These are phyloP conservation scores for Hypoxylon sp. DNA, from an alignment of 2,329 filamentous ascomycete species.

Conservation along the genomic window DNA sequence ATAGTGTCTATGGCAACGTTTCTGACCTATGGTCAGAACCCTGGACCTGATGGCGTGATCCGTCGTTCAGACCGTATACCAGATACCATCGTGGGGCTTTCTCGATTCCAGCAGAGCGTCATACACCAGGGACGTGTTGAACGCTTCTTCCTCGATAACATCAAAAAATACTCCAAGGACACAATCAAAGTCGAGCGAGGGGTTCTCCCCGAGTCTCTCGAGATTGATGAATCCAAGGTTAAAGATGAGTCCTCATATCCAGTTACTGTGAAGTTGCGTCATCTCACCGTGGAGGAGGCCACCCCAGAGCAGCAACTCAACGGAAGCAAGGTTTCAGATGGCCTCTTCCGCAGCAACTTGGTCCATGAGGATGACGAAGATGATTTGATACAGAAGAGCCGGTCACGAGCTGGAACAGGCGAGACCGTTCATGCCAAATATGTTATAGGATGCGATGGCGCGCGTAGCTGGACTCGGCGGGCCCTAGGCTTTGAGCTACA, in stretches of 20 bases:
- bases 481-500: constrained; percentile 61
- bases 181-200: constrained; percentile 70
- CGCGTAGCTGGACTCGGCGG: constrained; percentile 48
- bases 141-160: constrained; percentile 74
- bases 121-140: constrained; percentile 81
- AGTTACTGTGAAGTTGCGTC: constrained; percentile 70
- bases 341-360: constrained; percentile 73
- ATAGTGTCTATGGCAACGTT: not conserved
- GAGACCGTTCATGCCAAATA: constrained; percentile 56
- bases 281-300: constrained; percentile 71
- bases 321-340: constrained; percentile 63
- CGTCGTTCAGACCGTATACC: constrained; percentile 72
- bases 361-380: constrained; percentile 68
- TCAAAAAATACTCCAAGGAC: constrained; percentile 66
- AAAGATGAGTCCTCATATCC: constrained; percentile 70
- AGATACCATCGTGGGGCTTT: constrained; percentile 74
- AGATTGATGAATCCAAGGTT: constrained; percentile 66
- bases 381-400: constrained; percentile 59
- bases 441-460: constrained; percentile 49
- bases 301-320: constrained; percentile 60
- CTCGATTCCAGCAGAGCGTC: constrained; percentile 75
- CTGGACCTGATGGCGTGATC: constrained; percentile 70
- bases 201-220: constrained; percentile 69
- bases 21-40: constrained; percentile 66
- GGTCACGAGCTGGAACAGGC: constrained; percentile 44